Evolutionary conservation across 2,329 filamentous ascomycete genomes (phyloP).

Genomic region (Penicillium sp.): DNA sequence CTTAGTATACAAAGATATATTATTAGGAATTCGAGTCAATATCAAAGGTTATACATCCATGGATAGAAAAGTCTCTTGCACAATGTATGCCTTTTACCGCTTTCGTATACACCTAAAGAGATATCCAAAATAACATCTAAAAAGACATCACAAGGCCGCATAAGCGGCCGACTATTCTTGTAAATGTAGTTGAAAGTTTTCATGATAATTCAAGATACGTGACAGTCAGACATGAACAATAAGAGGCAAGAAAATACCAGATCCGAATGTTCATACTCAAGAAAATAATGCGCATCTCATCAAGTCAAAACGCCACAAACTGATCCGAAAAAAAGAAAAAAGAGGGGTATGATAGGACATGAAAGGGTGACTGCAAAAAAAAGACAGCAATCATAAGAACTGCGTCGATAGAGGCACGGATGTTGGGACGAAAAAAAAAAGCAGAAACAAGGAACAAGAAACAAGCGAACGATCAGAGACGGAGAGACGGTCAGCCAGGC

Average conservation of each 20-base stretch:
- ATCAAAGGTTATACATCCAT: no score
- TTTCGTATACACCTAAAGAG: no score
- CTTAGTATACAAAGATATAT: neutral
- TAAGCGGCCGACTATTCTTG: no score
- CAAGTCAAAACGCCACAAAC: slow-evolving; percentile 16
- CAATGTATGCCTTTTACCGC: no score
- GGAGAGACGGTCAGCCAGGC: neutral
- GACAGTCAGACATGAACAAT: slow-evolving; percentile 6
- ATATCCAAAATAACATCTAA: no score
- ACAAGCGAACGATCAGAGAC: slow-evolving; percentile 11
- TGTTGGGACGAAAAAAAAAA: slow-evolving; percentile 8
- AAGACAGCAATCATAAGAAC: slow-evolving; percentile 13
- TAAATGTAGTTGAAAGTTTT: neutral
- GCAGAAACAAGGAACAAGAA: slow-evolving; percentile 3
- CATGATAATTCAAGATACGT: neutral
- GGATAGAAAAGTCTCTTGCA: no score
- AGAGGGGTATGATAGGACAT: slow-evolving; percentile 25
- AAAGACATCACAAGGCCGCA: no score
- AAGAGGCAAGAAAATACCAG: neutral
- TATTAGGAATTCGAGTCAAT: neutral
- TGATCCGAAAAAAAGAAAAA: slow-evolving; percentile 5
- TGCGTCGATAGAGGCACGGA: neutral
- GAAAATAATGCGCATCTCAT: slow-evolving; percentile 7
- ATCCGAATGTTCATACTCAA: neutral
- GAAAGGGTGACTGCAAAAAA: slow-evolving; percentile 15